A percentile compares a stretch with the other conserved stretches of the same genome.
Conservation (phyloP, 148 eudicot genomes). For the Chenopodium formosanum region DNA sequence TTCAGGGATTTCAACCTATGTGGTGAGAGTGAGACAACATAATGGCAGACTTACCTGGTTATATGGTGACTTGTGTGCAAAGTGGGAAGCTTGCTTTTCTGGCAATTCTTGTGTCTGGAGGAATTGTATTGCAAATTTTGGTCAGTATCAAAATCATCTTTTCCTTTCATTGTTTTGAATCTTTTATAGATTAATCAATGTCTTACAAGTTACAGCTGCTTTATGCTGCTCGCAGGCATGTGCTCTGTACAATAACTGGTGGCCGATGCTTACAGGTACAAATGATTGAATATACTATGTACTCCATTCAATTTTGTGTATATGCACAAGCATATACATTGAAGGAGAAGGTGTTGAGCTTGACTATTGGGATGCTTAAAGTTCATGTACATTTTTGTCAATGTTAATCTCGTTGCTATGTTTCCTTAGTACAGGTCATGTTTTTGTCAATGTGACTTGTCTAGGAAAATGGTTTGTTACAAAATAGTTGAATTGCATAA, state of each 20-base stretch:
- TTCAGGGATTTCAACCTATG: constrained; percentile 23
- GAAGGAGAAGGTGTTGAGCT: background rate
- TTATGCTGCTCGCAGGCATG: constrained; percentile 66
- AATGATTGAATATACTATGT: background rate
- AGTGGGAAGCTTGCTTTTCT: constrained; percentile 73
- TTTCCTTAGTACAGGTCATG: background rate
- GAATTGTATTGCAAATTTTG: constrained; percentile 81
- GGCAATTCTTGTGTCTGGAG: constrained; percentile 72
- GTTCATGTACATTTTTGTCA: background rate
- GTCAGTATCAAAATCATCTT: constrained; percentile 32
- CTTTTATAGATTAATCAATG: background rate
- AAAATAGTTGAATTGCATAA: background rate
- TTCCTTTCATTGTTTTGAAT: background rate
- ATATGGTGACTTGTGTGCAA: constrained; percentile 63
- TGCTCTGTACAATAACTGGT: constrained; percentile 93
- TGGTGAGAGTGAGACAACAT: constrained; percentile 38
- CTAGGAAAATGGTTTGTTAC: background rate
- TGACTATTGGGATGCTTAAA: background rate
- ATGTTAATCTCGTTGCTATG: background rate
- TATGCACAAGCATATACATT: background rate
- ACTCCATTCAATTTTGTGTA: background rate
- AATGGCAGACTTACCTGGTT: constrained; percentile 71
- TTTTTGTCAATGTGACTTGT: no score
- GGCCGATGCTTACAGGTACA: constrained; percentile 95
- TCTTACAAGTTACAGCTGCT: constrained; percentile 10